Percentiles rank a stretch among this genome's conserved stretches.
Conservation (phyloP, 345 rosid genomes). For the Bruguiera gymnorhiza region DNA sequence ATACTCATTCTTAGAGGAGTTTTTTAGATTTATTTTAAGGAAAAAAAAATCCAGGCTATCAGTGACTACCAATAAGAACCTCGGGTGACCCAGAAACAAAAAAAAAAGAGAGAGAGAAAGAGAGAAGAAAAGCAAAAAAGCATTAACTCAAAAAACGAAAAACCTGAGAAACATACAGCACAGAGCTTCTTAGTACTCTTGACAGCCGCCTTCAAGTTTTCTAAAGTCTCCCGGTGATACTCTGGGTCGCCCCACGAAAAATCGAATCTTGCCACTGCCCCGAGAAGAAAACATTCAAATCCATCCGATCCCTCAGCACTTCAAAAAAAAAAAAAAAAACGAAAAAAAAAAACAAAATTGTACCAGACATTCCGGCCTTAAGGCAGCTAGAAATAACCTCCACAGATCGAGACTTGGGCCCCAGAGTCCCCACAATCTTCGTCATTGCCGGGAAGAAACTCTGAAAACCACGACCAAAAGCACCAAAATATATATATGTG, state of each 20-base stretch:
- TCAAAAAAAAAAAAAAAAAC: background rate
- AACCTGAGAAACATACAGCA: slow-evolving; percentile 19
- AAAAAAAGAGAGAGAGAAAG: too few relatives aligned
- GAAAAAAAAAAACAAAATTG: background rate
- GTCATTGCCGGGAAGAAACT: slow-evolving; percentile 34
- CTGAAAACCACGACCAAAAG: slow-evolving; percentile 11
- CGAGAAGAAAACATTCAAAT: background rate
- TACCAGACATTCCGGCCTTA: slow-evolving; percentile 34
- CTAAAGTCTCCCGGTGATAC: slow-evolving; percentile 29
- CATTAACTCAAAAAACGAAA: background rate
- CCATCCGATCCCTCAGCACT: background rate
- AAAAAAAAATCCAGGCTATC: too few relatives aligned
- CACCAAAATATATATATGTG: background rate
- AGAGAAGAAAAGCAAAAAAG: background rate
- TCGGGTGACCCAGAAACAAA: background rate
- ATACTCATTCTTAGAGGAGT: background rate
- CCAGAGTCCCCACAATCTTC: slow-evolving; percentile 32
- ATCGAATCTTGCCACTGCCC: slow-evolving; percentile 30
- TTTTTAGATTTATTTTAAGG: background rate
- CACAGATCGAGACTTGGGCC: slow-evolving; percentile 31
- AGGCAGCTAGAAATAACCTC: slow-evolving; percentile 29
- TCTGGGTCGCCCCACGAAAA: slow-evolving; percentile 27
- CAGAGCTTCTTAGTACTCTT: slow-evolving; percentile 34
- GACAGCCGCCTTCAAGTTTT: slow-evolving; percentile 27
- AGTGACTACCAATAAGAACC: too few relatives aligned